These are phyloP conservation scores for Effrenium voratum DNA, from an alignment of 73 alveolate species.

Conservation along the genomic window DNA sequence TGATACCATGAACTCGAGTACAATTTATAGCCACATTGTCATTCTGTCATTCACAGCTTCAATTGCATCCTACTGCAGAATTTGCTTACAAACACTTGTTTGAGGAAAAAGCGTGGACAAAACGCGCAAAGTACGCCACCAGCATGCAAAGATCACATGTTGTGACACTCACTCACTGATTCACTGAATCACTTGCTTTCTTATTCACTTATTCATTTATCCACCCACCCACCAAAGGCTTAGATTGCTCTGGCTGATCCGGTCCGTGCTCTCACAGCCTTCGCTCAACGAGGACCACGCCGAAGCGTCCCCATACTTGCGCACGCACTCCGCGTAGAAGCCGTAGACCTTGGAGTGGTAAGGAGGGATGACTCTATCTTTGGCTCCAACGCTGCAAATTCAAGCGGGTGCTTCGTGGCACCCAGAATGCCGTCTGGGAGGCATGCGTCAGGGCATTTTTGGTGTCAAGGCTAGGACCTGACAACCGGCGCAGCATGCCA, in stretches of 20 bases:
- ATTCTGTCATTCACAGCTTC: no score
- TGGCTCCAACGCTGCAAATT: not conserved
- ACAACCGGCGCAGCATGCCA: no score
- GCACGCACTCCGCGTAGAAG: conserved; percentile 99
- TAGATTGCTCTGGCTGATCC: not conserved
- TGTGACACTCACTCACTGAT: not conserved
- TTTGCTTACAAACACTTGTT: no score
- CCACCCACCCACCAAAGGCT: not conserved
- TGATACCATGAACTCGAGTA: no score
- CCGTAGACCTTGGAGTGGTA: conserved; percentile 98
- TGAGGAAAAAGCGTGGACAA: not conserved
- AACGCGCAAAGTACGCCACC: not conserved
- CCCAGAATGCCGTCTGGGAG: not conserved
- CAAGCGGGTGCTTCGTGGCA: not conserved
- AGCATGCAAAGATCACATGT: not conserved
- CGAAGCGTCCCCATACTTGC: conserved; percentile 98
- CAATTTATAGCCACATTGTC: no score
- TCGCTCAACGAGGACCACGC: conserved; percentile 96
- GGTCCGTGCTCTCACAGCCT: not conserved
- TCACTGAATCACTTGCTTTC: not conserved
- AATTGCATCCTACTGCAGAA: no score
- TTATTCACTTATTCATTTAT: not conserved
- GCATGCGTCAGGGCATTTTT: no score
- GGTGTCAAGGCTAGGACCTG: no score
- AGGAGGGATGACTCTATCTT: not conserved